phyloP scores from a whole-genome alignment of 495 filamentous ascomycete genomes.

The Glutinoglossum americanum region DNA sequence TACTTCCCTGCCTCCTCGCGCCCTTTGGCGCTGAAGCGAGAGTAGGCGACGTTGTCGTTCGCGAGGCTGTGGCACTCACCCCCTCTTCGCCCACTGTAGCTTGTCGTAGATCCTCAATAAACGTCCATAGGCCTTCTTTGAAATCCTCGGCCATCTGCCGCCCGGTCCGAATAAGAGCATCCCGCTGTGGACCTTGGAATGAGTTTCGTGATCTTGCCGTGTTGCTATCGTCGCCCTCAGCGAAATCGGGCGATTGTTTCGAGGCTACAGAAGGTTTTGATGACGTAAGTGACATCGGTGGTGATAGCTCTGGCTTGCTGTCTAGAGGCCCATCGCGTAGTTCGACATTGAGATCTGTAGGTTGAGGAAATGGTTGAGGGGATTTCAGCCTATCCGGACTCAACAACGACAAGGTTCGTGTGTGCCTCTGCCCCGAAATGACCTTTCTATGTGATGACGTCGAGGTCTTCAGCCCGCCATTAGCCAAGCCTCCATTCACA shows the following conservation, averaged over 20 bases:
- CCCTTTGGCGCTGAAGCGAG: neutral
- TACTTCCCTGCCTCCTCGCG: neutral
- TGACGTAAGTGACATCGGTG: neutral
- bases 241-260: neutral
- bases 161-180: constrained; percentile 39
- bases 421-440: constrained; percentile 50
- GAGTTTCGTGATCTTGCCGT: neutral
- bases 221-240: neutral
- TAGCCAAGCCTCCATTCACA: neutral
- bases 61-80: constrained; percentile 16
- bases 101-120: constrained; percentile 85
- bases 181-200: constrained; percentile 10
- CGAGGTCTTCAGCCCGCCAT: constrained; percentile 12
- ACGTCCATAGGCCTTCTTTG: constrained; percentile 82
- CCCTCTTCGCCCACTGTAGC: constrained; percentile 88
- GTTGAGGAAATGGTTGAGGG: constrained; percentile 18
- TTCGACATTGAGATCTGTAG: constrained; percentile 16
- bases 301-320: neutral
- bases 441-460: constrained; percentile 30
- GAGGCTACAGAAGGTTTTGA: neutral
- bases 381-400: constrained; percentile 34
- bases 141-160: constrained; percentile 85
- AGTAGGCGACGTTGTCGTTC: neutral
- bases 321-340: neutral
- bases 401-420: constrained; percentile 61